These are phyloP conservation scores for Xylaria sp. DNA, from an alignment of 2,329 filamentous ascomycete genomes.

Conservation along the genomic window DNA sequence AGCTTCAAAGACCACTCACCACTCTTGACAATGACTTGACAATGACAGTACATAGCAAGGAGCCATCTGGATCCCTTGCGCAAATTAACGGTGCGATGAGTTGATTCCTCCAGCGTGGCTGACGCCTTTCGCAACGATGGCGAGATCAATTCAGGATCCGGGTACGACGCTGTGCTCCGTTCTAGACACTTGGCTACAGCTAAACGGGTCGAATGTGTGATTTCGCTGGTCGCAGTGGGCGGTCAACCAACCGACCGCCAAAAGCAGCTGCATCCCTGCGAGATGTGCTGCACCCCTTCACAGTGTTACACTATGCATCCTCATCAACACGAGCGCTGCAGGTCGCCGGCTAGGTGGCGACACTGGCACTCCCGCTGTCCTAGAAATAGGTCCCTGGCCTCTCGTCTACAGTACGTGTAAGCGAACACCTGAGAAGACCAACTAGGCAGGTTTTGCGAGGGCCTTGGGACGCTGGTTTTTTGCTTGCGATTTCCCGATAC, in stretches of 20 bases:
- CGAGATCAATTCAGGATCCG: conserved; percentile 12
- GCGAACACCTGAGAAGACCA: no score
- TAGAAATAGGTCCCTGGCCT: conserved; percentile 30
- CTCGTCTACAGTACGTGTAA: conserved; percentile 11
- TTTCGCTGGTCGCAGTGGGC: conserved; percentile 12
- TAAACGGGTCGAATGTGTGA: conserved; percentile 8
- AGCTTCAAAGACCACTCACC: background rate
- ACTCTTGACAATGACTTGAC: no score
- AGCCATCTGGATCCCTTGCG: background rate
- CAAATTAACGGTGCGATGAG: conserved; percentile 12
- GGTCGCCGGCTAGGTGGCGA: conserved; percentile 31
- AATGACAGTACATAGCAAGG: background rate
- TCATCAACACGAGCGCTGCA: conserved; percentile 33
- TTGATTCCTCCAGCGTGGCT: conserved; percentile 17
- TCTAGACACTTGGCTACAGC: conserved; percentile 29
- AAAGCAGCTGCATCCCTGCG: conserved; percentile 17
- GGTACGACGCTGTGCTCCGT: conserved; percentile 16
- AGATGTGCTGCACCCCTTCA: conserved; percentile 9
- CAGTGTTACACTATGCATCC: conserved; percentile 29
- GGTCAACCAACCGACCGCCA: conserved; percentile 11
- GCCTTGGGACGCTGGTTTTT: conserved; percentile 2
- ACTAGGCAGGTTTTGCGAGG: background rate
- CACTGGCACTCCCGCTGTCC: conserved; percentile 12
- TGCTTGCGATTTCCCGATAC: background rate
- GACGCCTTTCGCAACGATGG: conserved; percentile 6